Conservation (phyloP, 169 alveolate genomes). For the Cyclospora cayetanensis region DNA sequence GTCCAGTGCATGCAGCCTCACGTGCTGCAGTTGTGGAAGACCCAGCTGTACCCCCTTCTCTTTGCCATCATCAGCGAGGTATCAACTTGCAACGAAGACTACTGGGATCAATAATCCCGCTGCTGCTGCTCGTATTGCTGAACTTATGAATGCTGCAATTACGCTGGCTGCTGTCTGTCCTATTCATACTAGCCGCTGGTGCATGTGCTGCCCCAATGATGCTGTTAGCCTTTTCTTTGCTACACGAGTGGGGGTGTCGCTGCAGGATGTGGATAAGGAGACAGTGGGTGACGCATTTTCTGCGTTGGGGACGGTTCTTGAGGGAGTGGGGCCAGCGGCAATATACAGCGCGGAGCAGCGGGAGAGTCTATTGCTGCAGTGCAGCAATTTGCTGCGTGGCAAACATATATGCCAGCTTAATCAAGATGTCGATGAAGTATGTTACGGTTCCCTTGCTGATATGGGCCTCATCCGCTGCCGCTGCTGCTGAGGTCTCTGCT, state of each 20-base stretch:
- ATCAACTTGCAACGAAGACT: background rate
- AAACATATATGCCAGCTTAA: conserved; percentile 28
- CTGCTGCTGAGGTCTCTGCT: background rate
- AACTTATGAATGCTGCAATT: background rate
- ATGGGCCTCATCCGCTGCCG: background rate
- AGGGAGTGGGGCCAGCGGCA: conserved; percentile 32
- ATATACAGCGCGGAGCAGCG: conserved; percentile 12
- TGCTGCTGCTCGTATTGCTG: background rate
- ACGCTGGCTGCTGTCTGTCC: background rate
- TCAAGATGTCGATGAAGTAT: conserved; percentile 52
- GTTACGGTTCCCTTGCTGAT: background rate
- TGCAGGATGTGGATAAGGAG: conserved; percentile 57
- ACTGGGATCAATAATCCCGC: background rate
- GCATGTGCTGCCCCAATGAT: background rate
- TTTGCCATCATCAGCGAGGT: background rate
- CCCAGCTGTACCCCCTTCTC: conserved; percentile 15
- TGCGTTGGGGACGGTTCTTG: conserved; percentile 25
- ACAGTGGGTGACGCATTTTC: conserved; percentile 30
- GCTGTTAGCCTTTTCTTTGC: background rate
- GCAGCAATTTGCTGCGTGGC: background rate
- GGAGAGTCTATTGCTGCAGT: background rate
- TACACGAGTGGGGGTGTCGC: background rate
- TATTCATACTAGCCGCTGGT: background rate
- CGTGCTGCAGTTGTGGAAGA: background rate
- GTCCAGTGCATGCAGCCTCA: background rate